These are phyloP conservation scores for Epichloe aotearoae DNA, from an alignment of 2,329 filamentous ascomycete genomes.

Conservation along the genomic window DNA sequence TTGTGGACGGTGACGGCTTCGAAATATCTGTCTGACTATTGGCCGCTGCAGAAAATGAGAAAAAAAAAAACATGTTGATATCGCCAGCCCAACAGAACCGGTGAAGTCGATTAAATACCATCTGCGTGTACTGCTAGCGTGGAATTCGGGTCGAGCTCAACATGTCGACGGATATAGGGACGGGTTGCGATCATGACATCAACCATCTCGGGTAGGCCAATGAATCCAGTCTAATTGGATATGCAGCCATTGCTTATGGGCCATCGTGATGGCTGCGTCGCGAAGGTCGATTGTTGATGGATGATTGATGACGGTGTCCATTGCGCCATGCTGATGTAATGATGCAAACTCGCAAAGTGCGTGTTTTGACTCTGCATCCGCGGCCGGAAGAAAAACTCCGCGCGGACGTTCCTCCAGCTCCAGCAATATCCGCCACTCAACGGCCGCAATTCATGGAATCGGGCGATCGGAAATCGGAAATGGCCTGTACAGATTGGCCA, in stretches of 20 bases:
- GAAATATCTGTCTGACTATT: neutral
- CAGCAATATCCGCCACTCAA: too few relatives aligned
- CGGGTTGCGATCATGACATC: constrained; percentile 4
- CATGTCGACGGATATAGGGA: neutral
- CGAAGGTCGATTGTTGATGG: too few relatives aligned
- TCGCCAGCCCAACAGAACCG: neutral
- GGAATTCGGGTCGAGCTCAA: neutral
- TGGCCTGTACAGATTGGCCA: too few relatives aligned
- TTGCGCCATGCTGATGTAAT: too few relatives aligned
- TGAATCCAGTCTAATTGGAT: neutral
- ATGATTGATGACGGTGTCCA: too few relatives aligned
- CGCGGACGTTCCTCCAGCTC: too few relatives aligned
- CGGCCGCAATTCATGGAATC: too few relatives aligned
- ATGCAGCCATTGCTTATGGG: neutral
- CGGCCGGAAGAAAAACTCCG: too few relatives aligned
- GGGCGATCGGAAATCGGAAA: too few relatives aligned
- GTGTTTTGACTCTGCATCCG: too few relatives aligned
- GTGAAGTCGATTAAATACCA: neutral
- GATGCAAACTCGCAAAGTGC: too few relatives aligned
- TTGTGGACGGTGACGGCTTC: neutral
- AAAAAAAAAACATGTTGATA: neutral
- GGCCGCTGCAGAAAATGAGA: neutral
- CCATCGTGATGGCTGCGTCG: too few relatives aligned
- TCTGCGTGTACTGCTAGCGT: neutral
- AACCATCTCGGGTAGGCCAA: neutral